A percentile compares a stretch with the other conserved stretches of the same genome.
These are phyloP conservation scores for Auriscalpium microsporum DNA, from an alignment of 768 basidiomycete species.

Conservation along the genomic window DNA sequence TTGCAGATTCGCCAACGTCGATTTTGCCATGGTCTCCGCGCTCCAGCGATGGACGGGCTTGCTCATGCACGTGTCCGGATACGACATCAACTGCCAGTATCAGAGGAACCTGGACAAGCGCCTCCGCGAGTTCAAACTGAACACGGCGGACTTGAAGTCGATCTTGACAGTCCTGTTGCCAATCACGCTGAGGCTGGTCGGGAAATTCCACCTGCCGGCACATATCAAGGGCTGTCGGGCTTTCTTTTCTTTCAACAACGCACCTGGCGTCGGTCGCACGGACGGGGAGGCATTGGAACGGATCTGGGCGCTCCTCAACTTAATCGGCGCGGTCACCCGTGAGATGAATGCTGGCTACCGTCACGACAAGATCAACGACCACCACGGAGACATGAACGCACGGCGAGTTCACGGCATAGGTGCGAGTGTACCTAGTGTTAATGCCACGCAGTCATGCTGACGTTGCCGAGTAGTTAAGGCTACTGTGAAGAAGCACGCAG, in stretches of 20 bases:
- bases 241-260: conserved; percentile 3
- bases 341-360: conserved; percentile 15
- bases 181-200: background rate
- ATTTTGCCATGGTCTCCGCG: background rate
- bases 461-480: too few relatives aligned
- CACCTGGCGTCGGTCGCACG: conserved; percentile 9
- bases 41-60: background rate
- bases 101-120: conserved; percentile 1
- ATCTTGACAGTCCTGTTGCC: background rate
- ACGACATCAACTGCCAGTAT: background rate
- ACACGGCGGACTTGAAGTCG: background rate
- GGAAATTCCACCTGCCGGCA: conserved; percentile 12
- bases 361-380: background rate
- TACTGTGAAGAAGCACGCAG: too few relatives aligned
- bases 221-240: background rate
- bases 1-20: background rate
- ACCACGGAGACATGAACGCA: background rate
- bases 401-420: conserved; percentile 3
- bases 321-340: background rate
- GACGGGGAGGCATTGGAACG: conserved; percentile 2
- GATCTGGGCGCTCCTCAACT: conserved; percentile 11
- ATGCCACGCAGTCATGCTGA: background rate
- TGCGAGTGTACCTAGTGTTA: conserved; percentile 2
- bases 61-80: background rate
- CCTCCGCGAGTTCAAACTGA: background rate